Evolutionary conservation across 768 basidiomycete genomes (phyloP).

Genomic region (Myochromella boudieri): DNA sequence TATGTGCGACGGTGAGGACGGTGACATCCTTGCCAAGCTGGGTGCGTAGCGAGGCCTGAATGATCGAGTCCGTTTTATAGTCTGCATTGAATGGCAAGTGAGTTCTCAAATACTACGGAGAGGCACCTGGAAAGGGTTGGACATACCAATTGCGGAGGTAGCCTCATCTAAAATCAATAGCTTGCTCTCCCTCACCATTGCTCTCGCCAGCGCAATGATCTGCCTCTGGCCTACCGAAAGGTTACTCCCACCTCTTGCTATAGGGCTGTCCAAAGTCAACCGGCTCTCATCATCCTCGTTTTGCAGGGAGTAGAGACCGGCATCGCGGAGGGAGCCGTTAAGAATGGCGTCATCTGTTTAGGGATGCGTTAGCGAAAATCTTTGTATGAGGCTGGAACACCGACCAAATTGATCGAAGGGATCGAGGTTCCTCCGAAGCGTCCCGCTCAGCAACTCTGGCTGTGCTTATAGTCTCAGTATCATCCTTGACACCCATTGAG

Average conservation of each 20-base stretch:
- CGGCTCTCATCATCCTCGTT: conserved; percentile 42
- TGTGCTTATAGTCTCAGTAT: conserved; percentile 11
- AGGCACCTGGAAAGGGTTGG: neutral
- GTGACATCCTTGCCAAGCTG: conserved; percentile 61
- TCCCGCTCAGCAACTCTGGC: conserved; percentile 57
- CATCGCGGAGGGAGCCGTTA: conserved; percentile 36
- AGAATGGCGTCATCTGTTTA: conserved; percentile 38
- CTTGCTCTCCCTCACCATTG: conserved; percentile 55
- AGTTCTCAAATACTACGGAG: neutral
- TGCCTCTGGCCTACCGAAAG: conserved; percentile 80
- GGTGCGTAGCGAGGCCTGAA: conserved; percentile 64
- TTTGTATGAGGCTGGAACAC: neutral
- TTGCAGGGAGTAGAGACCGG: conserved; percentile 39
- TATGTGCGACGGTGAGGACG: conserved; percentile 67
- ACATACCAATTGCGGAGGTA: conserved; percentile 47
- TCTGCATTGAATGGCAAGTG: conserved; percentile 30
- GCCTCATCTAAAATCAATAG: conserved; percentile 64
- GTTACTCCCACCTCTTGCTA: conserved; percentile 59
- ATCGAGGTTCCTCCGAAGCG: conserved; percentile 62
- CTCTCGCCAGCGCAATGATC: conserved; percentile 63
- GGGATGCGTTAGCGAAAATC: neutral
- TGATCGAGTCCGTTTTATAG: conserved; percentile 62
- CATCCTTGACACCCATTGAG: neutral
- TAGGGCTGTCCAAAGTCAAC: conserved; percentile 42
- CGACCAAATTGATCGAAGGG: conserved; percentile 52